A percentile compares a stretch with the other conserved stretches of the same genome.
Conservation (phyloP, 2,329 filamentous ascomycete species). For the Tolypocladium pustulatum region DNA sequence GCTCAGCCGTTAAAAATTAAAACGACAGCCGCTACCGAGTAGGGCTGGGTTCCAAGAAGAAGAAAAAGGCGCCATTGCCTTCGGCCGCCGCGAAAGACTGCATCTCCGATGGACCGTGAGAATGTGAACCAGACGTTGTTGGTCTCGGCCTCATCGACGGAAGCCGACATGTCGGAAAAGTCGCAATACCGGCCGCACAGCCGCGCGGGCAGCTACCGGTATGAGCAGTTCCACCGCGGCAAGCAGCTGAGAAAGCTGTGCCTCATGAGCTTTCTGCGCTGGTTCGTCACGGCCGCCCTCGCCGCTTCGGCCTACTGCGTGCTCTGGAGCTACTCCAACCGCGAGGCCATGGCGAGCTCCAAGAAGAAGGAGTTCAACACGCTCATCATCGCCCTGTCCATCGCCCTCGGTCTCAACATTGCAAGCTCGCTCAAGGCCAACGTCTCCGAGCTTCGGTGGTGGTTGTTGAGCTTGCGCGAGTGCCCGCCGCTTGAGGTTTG, state of each 20-base stretch:
- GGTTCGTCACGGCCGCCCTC: conserved; percentile 18
- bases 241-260: conserved; percentile 10
- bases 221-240: conserved; percentile 9
- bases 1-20: background rate
- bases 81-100: too few relatives aligned
- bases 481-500: conserved; percentile 27
- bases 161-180: background rate
- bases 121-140: background rate
- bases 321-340: conserved; percentile 15
- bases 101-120: background rate
- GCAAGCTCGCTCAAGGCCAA: conserved; percentile 31
- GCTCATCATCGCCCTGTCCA: conserved; percentile 31
- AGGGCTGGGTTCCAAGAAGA: too few relatives aligned
- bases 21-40: background rate
- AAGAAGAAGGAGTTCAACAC: conserved; percentile 31
- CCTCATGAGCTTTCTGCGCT: conserved; percentile 10
- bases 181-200: background rate
- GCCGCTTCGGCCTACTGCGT: conserved; percentile 17
- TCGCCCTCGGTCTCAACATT: conserved; percentile 29
- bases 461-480: conserved; percentile 26
- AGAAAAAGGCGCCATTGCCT: too few relatives aligned
- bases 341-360: conserved; percentile 17
- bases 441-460: conserved; percentile 34
- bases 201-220: conserved; percentile 7
- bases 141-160: background rate